phyloP scores from a whole-genome alignment of 768 basidiomycete species.

The Mrakia blollopis region DNA sequence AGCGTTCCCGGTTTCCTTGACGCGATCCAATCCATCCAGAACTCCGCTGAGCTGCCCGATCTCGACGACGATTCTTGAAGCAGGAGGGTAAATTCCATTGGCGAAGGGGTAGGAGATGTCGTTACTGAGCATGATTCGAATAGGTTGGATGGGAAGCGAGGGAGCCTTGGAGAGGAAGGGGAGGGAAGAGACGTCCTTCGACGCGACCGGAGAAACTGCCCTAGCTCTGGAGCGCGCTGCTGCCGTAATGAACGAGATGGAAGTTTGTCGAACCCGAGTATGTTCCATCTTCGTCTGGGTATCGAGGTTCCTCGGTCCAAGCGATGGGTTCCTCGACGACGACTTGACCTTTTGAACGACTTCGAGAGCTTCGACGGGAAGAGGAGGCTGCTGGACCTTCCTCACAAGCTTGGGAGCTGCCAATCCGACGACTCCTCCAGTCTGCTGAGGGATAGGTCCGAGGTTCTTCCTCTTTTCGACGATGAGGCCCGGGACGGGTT shows the following conservation, averaged over 20 bases:
- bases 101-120: constrained; percentile 9
- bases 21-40: background rate
- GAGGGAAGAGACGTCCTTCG: background rate
- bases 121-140: background rate
- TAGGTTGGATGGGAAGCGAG: background rate
- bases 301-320: background rate
- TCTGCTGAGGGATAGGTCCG: background rate
- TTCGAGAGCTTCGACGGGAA: background rate
- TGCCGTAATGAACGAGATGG: background rate
- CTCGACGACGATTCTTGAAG: background rate
- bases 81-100: constrained; percentile 6
- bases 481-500: background rate
- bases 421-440: background rate
- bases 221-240: background rate
- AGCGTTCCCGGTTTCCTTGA: background rate
- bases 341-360: background rate
- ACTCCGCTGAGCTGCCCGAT: constrained; percentile 8
- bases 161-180: background rate
- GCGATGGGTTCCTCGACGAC: background rate
- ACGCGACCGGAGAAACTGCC: background rate
- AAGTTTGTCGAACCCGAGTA: background rate
- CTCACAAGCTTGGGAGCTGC: background rate
- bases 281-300: background rate
- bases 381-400: background rate
- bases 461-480: background rate